Evolutionary conservation across 805 yeast genomes (phyloP).

Genomic region (Blastobotrys terrestris): DNA sequence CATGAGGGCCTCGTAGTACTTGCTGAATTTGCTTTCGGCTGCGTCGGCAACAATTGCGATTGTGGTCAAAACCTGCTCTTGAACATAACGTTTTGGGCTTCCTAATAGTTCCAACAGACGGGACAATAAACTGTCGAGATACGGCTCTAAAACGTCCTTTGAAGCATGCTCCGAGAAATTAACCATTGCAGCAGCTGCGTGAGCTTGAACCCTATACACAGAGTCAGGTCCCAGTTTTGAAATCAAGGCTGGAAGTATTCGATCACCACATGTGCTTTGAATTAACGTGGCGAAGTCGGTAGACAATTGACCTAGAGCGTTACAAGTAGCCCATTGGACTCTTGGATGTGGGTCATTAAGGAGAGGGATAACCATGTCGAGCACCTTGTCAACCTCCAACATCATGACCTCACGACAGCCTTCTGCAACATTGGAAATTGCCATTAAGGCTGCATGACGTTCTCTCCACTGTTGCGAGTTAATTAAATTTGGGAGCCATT

Average conservation of each 20-base stretch:
- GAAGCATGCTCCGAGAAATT: slow-evolving; percentile 91
- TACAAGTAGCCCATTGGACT: slow-evolving; percentile 96
- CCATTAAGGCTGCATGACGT: slow-evolving; percentile 96
- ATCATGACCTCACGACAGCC: slow-evolving; percentile 90
- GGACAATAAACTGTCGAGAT: slow-evolving; percentile 70
- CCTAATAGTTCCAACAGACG: slow-evolving; percentile 71
- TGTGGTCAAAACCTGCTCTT: slow-evolving; percentile 94
- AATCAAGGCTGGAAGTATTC: slow-evolving; percentile 82
- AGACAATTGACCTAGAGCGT: slow-evolving; percentile 93
- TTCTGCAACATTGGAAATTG: slow-evolving; percentile 92
- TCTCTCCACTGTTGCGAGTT: slow-evolving; percentile 80
- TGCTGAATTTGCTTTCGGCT: slow-evolving; percentile 78
- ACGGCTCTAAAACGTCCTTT: slow-evolving; percentile 86
- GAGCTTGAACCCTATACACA: slow-evolving; percentile 86
- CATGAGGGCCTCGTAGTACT: slow-evolving; percentile 93
- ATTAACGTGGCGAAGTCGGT: slow-evolving; percentile 91
- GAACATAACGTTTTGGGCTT: slow-evolving; percentile 86
- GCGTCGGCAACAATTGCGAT: slow-evolving; percentile 97
- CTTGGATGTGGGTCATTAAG: slow-evolving; percentile 83
- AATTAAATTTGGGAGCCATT: slow-evolving; percentile 78
- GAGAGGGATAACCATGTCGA: slow-evolving; percentile 82
- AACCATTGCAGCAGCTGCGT: slow-evolving; percentile 97
- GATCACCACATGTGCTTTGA: slow-evolving; percentile 72
- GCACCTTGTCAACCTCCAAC: slow-evolving; percentile 69
- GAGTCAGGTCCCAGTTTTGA: slow-evolving; percentile 67